Conservation (phyloP, 306 rosid species). For the Acacia melanoxylon region DNA sequence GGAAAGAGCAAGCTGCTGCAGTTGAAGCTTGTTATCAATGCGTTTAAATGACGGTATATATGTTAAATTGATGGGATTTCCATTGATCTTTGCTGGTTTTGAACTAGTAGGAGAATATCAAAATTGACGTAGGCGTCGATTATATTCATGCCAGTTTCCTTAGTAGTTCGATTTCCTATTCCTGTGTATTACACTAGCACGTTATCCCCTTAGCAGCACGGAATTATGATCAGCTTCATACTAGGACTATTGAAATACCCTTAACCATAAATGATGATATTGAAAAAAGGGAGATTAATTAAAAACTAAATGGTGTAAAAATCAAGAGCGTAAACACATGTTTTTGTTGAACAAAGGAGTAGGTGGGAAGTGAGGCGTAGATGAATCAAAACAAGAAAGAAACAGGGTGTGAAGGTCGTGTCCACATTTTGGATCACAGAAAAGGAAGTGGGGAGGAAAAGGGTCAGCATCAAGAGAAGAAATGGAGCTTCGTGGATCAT, state of each 20-base stretch:
- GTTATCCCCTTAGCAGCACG: not conserved
- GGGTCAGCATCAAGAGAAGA: not conserved
- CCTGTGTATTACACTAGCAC: not conserved
- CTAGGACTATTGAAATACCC: not conserved
- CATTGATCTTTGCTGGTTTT: conserved; percentile 26
- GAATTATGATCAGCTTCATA: not conserved
- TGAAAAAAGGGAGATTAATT: no score
- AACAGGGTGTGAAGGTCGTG: not conserved
- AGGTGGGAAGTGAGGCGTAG: not conserved
- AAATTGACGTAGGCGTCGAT: not conserved
- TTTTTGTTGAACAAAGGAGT: not conserved
- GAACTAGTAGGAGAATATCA: not conserved
- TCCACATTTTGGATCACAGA: not conserved
- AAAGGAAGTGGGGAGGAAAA: not conserved
- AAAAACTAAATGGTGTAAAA: no score
- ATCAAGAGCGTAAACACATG: not conserved
- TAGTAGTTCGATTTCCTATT: not conserved
- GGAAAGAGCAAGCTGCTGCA: conserved; percentile 69
- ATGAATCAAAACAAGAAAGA: not conserved
- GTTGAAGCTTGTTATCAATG: conserved; percentile 64
- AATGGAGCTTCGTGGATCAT: not conserved
- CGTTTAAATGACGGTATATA: conserved; percentile 62
- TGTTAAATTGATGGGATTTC: conserved; percentile 41
- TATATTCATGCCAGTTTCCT: not conserved
- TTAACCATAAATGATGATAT: not conserved